These are phyloP conservation scores for Mimosa bimucronata DNA, from an alignment of 306 rosid genomes.

Conservation along the genomic window DNA sequence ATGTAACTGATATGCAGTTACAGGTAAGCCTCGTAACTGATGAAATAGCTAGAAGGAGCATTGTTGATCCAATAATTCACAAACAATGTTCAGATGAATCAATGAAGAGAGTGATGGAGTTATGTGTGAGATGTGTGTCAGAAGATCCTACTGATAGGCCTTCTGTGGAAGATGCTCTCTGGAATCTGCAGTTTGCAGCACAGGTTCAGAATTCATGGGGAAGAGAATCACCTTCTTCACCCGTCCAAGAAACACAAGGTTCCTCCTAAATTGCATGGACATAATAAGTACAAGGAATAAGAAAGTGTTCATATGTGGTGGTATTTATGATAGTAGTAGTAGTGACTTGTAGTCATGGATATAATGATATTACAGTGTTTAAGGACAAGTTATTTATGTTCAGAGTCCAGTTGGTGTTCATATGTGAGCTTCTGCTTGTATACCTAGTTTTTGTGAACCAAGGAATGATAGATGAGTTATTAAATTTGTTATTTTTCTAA, in stretches of 20 bases:
- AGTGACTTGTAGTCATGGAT: neutral
- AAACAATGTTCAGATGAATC: constrained; percentile 83
- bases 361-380: neutral
- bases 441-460: neutral
- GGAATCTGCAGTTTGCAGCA: constrained; percentile 95
- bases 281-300: neutral
- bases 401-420: neutral
- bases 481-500: no score
- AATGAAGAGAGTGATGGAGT: constrained; percentile 80
- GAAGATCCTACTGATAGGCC: constrained; percentile 64
- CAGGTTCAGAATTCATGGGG: constrained; percentile 78
- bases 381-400: neutral
- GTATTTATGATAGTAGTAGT: no score
- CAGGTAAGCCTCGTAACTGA: constrained; percentile 77
- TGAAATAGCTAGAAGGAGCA: constrained; percentile 73
- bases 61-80: constrained; percentile 76
- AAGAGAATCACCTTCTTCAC: constrained; percentile 51
- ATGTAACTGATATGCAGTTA: constrained; percentile 50
- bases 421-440: neutral
- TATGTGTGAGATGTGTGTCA: constrained; percentile 81
- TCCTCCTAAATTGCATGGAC: neutral
- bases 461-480: no score
- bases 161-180: constrained; percentile 85
- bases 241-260: constrained; percentile 31
- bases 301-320: constrained; percentile 1